Base-by-base conservation (phyloP, 345 rosid species). In the Murraya paniculata region DNA sequence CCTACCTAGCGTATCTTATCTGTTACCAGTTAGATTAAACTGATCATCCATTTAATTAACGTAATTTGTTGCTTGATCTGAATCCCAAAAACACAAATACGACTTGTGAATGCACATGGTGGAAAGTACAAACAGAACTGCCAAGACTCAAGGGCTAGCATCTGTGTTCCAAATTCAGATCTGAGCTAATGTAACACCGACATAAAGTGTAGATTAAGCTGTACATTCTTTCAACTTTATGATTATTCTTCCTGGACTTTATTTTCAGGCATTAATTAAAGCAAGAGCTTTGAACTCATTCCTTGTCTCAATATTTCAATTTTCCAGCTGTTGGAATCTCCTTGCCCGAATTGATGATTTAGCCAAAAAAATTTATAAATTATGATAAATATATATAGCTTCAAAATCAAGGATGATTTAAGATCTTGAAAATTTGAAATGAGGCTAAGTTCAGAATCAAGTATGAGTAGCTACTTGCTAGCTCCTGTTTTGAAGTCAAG, bases 281-380 rank as follows among this genome's bases (percentile, higher is more conserved):
- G 68, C 36, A 38, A 58, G 33, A 48, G 58, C 33, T 73, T 73
- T 58, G 65, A 73, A 73, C 35, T 36, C 76, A 73, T 73, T 58
- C 66, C 14, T 19, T 57, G n/a, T 14, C 41, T 36, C 24, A 19
- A 25, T 58, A 60, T 39, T 16, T 36, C 33, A 10, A 36, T 73
- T 72, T 73, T 73, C 77, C 77, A 60, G 77, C 68, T 73, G 39
- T 73, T 39, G 57, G 77, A 60, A 60, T 73, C 68, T 60, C 68
- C 57, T 60, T 60, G 35, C 41, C 77, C 36, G 41, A 21, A 71
- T 53, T 69, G 58, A 69, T 14, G 36, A 25, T 56, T 45, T 48
- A 30, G 33, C 25, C 24, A 67, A 10, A 11, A 10, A 11, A 39
- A 41, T 0, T 10, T 45, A 13, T 3, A 3, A 45, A 45, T 61